Evolutionary conservation across 2,329 filamentous ascomycete species (phyloP).

Genomic region (Pyrenochaeta sp.): DNA sequence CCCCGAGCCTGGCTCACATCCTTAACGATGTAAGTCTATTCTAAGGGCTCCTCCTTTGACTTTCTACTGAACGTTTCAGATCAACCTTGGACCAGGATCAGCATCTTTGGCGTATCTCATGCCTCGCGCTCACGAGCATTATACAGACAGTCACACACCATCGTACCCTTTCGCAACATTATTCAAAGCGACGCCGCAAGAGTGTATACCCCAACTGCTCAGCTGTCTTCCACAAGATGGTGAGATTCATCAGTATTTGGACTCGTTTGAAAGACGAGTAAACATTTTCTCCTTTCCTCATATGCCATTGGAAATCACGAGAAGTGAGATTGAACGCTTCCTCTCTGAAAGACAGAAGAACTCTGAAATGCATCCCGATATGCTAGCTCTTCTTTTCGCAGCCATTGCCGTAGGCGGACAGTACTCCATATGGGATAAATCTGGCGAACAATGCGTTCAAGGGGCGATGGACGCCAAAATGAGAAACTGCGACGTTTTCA

Average conservation of each 20-base stretch:
- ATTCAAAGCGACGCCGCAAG: conserved; percentile 45
- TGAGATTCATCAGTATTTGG: conserved; percentile 51
- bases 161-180: conserved; percentile 56
- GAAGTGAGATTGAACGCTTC: conserved; percentile 55
- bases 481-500: conserved; percentile 53
- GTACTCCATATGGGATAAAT: conserved; percentile 54
- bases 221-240: conserved; percentile 49
- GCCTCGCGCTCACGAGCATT: conserved; percentile 53
- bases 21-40: conserved; percentile 55
- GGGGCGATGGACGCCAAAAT: conserved; percentile 46
- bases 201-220: conserved; percentile 46
- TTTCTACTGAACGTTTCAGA: too few species aligned
- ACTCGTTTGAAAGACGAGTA: conserved; percentile 53
- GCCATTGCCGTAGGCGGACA: conserved; percentile 57
- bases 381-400: conserved; percentile 58
- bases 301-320: conserved; percentile 53
- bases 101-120: conserved; percentile 53
- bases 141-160: conserved; percentile 46
- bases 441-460: conserved; percentile 49
- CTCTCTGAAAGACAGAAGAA: conserved; percentile 52
- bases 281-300: conserved; percentile 56
- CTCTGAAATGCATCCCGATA: conserved; percentile 54
- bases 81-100: conserved; percentile 43
- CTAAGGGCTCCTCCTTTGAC: too few species aligned
- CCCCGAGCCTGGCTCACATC: conserved; percentile 57